Conservation (phyloP, 345 rosid genomes). For the Pugionium cornutum region DNA sequence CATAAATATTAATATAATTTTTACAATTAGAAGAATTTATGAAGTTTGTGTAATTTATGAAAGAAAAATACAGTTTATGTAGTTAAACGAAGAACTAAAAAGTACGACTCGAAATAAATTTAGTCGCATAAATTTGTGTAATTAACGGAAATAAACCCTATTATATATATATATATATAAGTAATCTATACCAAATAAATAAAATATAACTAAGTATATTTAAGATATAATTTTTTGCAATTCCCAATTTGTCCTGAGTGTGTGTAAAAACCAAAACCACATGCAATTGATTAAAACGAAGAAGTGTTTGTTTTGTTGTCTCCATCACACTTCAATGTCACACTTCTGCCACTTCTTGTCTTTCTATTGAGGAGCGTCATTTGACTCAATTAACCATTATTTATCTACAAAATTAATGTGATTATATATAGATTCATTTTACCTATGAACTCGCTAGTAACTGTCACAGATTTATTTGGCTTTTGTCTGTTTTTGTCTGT, state of each 20-base stretch:
- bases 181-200: not conserved
- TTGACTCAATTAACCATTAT: slow-evolving; percentile 24
- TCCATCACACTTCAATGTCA: slow-evolving; percentile 27
- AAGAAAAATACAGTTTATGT: too few relatives aligned
- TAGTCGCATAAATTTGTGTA: too few relatives aligned
- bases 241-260: slow-evolving; percentile 34
- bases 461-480: slow-evolving; percentile 5
- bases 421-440: slow-evolving; percentile 5
- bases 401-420: slow-evolving; percentile 23
- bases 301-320: slow-evolving; percentile 39
- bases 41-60: too few relatives aligned
- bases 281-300: slow-evolving; percentile 41
- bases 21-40: too few relatives aligned
- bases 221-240: not conserved
- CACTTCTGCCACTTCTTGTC: slow-evolving; percentile 39
- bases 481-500: slow-evolving; percentile 23
- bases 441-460: slow-evolving; percentile 20
- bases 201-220: not conserved
- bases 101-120: too few relatives aligned
- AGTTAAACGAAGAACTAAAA: too few relatives aligned
- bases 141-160: too few relatives aligned
- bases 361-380: not conserved
- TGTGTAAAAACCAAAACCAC: slow-evolving; percentile 28
- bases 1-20: too few relatives aligned
- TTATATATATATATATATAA: not conserved